Conservation (phyloP, 495 filamentous ascomycete species). For the Hyaloscypha bicolor region DNA sequence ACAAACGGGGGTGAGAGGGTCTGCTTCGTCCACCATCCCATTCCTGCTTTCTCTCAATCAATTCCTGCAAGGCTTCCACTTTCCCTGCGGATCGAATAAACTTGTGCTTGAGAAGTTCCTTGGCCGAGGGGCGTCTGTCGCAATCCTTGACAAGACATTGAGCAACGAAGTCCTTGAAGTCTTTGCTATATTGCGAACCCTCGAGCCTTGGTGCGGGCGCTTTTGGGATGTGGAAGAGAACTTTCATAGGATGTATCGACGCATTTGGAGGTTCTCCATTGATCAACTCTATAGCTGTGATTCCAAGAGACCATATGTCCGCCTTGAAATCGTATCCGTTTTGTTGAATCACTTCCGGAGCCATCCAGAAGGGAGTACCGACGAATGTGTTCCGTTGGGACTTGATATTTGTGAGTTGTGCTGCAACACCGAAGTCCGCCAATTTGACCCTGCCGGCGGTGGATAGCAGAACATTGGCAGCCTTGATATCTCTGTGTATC, state of each 20-base stretch:
- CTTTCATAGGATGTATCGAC: constrained; percentile 95
- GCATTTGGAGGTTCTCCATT: constrained; percentile 92
- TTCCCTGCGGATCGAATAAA: constrained; percentile 87
- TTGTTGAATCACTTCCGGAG: constrained; percentile 97
- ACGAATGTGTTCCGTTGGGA: constrained; percentile 98
- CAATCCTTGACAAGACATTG: constrained; percentile 91
- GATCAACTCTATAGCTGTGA: constrained; percentile 92
- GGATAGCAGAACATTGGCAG: constrained; percentile 87
- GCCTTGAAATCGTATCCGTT: constrained; percentile 96
- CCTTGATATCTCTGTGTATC: constrained; percentile 97
- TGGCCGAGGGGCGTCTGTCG: constrained; percentile 79
- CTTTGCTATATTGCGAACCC: constrained; percentile 79
- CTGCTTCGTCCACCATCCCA: constrained; percentile 68
- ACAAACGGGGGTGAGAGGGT: constrained; percentile 69
- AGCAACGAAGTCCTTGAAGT: constrained; percentile 92
- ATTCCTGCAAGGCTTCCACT: constrained; percentile 80
- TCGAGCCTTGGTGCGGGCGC: constrained; percentile 82
- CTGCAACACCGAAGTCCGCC: constrained; percentile 96
- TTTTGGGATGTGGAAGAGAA: constrained; percentile 96
- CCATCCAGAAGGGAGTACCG: constrained; percentile 99
- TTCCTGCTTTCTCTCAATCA: constrained; percentile 82
- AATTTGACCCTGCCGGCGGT: constrained; percentile 92
- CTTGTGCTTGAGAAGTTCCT: constrained; percentile 85
- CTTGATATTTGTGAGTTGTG: constrained; percentile 95
- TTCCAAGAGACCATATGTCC: constrained; percentile 96